phyloP scores from a whole-genome alignment of 2,329 filamentous ascomycete genomes.

The Chaetothyriales sp. region DNA sequence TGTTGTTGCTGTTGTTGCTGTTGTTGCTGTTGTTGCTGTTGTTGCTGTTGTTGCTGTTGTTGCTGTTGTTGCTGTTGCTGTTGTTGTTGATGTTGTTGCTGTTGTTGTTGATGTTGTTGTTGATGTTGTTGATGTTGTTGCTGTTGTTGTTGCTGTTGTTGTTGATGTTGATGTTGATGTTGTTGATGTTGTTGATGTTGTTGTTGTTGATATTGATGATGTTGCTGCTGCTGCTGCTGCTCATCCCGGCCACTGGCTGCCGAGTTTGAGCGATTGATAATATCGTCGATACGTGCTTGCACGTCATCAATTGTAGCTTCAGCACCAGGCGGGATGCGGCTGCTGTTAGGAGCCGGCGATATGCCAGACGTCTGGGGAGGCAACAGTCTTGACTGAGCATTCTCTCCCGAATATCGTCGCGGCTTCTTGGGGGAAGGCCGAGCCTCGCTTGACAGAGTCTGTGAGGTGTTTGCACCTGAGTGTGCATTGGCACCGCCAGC shows the following conservation, averaged over 20 bases:
- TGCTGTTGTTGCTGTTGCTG: too few species aligned
- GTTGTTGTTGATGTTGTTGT: too few species aligned
- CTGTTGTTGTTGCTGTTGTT: too few species aligned
- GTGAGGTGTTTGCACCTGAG: background rate
- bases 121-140: too few species aligned
- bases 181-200: too few species aligned
- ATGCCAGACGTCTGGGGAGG: background rate
- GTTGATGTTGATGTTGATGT: too few species aligned
- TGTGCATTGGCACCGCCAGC: background rate
- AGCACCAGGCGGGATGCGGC: slow-evolving; percentile 1
- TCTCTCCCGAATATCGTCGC: slow-evolving; percentile 9
- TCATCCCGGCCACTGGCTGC: background rate
- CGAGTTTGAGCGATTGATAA: slow-evolving; percentile 15
- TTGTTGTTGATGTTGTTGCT: too few species aligned
- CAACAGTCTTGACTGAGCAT: slow-evolving; percentile 15
- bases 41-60: too few species aligned
- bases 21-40: too few species aligned
- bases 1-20: too few species aligned
- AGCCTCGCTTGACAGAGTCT: slow-evolving; percentile 6
- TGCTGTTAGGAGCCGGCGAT: slow-evolving; percentile 5
- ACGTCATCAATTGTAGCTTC: slow-evolving; percentile 20
- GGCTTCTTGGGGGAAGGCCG: slow-evolving; percentile 12
- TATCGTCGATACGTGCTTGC: slow-evolving; percentile 26
- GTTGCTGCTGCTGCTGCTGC: background rate
- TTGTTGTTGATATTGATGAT: too few species aligned